These are phyloP conservation scores for Saccharomyces hybrid DNA, from an alignment of 1,139 yeast genomes.

Conservation along the genomic window DNA sequence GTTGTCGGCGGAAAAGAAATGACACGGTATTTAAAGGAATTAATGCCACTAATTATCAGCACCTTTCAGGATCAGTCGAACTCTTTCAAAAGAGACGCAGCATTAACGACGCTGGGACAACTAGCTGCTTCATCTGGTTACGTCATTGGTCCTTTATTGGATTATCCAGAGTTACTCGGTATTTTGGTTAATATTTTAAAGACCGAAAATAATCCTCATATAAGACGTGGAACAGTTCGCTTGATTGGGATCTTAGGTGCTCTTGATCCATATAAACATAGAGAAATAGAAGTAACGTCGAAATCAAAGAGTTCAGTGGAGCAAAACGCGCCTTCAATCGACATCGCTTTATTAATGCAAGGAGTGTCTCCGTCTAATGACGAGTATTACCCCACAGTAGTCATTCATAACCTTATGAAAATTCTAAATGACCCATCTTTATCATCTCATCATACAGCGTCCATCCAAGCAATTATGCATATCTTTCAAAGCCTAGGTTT, in stretches of 20 bases:
- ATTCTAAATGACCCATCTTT: constrained; percentile 79
- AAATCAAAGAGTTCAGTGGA: constrained; percentile 61
- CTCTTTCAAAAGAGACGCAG: constrained; percentile 79
- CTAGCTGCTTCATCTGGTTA: constrained; percentile 87
- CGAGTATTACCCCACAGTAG: constrained; percentile 94
- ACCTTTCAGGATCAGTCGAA: constrained; percentile 91
- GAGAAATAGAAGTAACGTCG: constrained; percentile 75
- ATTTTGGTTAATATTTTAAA: constrained; percentile 73
- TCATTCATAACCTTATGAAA: constrained; percentile 74
- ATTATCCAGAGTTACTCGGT: constrained; percentile 82
- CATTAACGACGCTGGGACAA: constrained; percentile 80
- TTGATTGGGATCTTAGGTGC: constrained; percentile 92
- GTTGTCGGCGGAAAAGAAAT: constrained; percentile 85
- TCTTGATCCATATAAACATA: constrained; percentile 88
- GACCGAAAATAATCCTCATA: constrained; percentile 67
- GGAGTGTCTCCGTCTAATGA: constrained; percentile 93
- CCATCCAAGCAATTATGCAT: constrained; percentile 84
- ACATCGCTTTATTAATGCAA: constrained; percentile 81
- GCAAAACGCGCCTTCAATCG: constrained; percentile 83
- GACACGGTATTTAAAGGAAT: constrained; percentile 57
- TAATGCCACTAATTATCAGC: constrained; percentile 83
- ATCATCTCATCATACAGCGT: constrained; percentile 80
- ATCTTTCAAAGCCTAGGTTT: constrained; percentile 84
- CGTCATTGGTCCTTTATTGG: constrained; percentile 89
- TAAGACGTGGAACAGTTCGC: constrained; percentile 81